Evolutionary conservation across 345 rosid species (phyloP), one percentile per base, ranked within the genome.

Genomic region (Conringia planisiliqua): DNA sequence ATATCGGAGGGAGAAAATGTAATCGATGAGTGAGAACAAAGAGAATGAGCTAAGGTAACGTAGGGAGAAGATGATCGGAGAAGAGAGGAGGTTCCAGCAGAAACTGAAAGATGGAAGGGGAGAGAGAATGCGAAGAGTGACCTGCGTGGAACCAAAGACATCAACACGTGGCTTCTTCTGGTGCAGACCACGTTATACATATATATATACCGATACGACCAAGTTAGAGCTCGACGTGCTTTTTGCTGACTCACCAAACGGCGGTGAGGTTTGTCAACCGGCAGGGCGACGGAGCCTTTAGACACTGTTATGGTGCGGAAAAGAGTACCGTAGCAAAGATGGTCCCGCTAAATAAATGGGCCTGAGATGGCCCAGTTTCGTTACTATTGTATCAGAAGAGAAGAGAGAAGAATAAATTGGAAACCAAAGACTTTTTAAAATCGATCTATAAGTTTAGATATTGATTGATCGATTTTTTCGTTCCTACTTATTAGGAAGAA

Each of bases 141-240:
- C 66, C 76, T 86, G 68, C 52, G 88, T 72, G 86, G 40, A 0
- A 80, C 76, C 44, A 84, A 75, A 89, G 75, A 63, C 80, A 77
- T 77, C 48, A 1, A 70, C 80, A 70, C 71, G 76, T 77, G 80
- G 71, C 35, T 13, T 11, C 47, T 22, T 33, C 4, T 42, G 54
- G 22, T 68, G 58, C 33, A 6, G 18, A 22, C 64, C 68, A 67
- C 69, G 71, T 32, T 32, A 42, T 27, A 0, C 4, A 10, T n/a
- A n/a, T n/a, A 35, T 22, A 44, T 57, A 16, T 24, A 35, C 29
- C 51, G 69, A 56, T 40, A 56, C 44, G 70, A 62, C 75, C 69
- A 38, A 39, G 75, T 22, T 50, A 54, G 6, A n/a, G 59, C 2
- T 51, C 68, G 27, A 57, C 56, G 55, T 70, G 55, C 20, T n/a